Base-by-base conservation (phyloP, 164 flowering plant genomes). In the Malania oleifera region DNA sequence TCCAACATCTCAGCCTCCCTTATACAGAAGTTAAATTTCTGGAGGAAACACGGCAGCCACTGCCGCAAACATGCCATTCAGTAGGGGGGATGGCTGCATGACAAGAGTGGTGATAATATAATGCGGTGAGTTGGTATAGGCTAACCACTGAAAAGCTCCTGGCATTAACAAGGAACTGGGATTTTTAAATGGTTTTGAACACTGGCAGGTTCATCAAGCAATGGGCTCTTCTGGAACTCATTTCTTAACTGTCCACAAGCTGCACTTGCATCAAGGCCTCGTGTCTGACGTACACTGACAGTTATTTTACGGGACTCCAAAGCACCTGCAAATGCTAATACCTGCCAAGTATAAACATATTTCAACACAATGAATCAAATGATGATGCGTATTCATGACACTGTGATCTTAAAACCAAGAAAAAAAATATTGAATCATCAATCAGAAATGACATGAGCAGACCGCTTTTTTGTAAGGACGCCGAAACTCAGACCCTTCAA, bases 181-280 rank as follows among this genome's bases (percentile, higher is more conserved):
- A 67, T 51, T 18, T 60, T 70, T 29, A 62, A 35, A 44, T 70
- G 26, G 61, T 81, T 25, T 57, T 72, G 63, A 18, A 45, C 5
- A 34, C 23, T 59, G 8, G 66, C 78, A 1, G 73, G 45, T 9
- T 48, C 73, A 15, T 56, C 39, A 18, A 63, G 51, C 65, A 89
- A 61, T 56, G 99, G 99, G 47, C 47, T 78, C 76, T 88, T 90
- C 71, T 91, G 97, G 71, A 82, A 86, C 60, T 90, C 71, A 57
- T 93, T 93, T 61, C 96, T 77, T 23, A 93, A 83, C 75, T 93
- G 99, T 40, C 99, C 99, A 70, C 99, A 93, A 51, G 99, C 97
- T 22, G 99, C 97, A 77, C 82, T 84, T 24, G 96, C 99, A 72
- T 93, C 99, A 27, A 88, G 80, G 24, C 97, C 97, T 25, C 99